Evolutionary conservation across 2,329 filamentous ascomycete genomes (phyloP), one percentile per base, ranked within the genome.

Genomic region (Diaporthe australafricana): DNA sequence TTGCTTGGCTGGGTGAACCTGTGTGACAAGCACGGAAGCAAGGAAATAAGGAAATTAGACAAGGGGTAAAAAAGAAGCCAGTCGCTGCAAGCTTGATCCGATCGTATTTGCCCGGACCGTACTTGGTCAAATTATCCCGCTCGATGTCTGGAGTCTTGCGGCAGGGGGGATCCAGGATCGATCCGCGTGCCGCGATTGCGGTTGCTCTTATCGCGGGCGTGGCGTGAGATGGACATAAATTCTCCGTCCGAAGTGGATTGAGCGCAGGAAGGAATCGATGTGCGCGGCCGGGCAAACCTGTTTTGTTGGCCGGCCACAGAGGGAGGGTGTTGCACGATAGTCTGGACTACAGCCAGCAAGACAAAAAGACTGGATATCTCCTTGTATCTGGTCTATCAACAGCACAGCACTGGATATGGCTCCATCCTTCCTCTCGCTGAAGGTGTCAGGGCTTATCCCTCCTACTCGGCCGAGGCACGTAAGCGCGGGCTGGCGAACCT

Each of bases 151-250:
- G 30, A 27, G 30, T 50, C n/a, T 20, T 5, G 30, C 22, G 45
- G 22, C 60, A 65, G 45, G 60, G 60, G 60, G 60, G 30, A 14
- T 65, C 60, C 60, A 65, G 60, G 60, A 65, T 50, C 60, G 16
- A 65, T 27, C 60, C 60, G 60, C n/a, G 45, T 50, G 42, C 60
- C 60, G 30, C 60, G 17, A 65, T 50, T 50, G 25, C 45, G 30
- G 50, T 27, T 27, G 55, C 45, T 65, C 60, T 65, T 65, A 65
- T 65, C 60, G 60, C 60, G 5, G 60, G n/a, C 45, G 57, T 63
- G 60, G 60, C 45, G 60, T 65, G 30, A 63, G 60, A 47, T 32
- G 42, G 12, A 27, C 17, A 11, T 50, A 50, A n/a, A 50, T 65
- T 63, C 27, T 63, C 30, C 60, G 60, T 30, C 42, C 60, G 6